Percentiles rank a stretch among this genome's conserved stretches.
Conservation (phyloP, 2,329 filamentous ascomycete species). For the Alternaria ventricosa region DNA sequence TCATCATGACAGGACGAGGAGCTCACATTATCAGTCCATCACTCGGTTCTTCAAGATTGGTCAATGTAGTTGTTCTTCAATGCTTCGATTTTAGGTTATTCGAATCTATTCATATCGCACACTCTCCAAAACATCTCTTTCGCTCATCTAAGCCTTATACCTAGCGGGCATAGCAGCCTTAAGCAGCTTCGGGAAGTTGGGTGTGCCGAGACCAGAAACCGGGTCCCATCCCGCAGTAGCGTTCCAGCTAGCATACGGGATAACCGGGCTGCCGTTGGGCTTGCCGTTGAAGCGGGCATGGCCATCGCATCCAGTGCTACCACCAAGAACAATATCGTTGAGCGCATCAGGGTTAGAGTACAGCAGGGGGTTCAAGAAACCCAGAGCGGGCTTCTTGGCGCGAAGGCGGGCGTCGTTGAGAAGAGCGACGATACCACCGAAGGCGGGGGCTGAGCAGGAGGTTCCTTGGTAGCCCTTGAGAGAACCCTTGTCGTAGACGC, state of each 20-base stretch:
- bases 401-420: conserved; percentile 66
- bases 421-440: conserved; percentile 64
- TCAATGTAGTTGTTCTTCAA: not conserved
- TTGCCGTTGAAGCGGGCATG: conserved; percentile 30
- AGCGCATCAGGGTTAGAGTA: conserved; percentile 57
- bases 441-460: conserved; percentile 63
- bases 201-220: conserved; percentile 41
- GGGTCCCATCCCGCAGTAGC: conserved; percentile 46
- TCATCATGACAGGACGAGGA: not conserved
- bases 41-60: not conserved
- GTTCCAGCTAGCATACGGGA: conserved; percentile 41
- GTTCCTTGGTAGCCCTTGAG: conserved; percentile 51
- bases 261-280: conserved; percentile 40
- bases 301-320: conserved; percentile 47
- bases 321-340: conserved; percentile 53
- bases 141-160: conserved; percentile 24
- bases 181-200: conserved; percentile 38
- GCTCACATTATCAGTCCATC: not conserved
- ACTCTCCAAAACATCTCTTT: rapidly evolving
- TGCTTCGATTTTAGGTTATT: not conserved
- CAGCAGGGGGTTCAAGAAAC: conserved; percentile 67
- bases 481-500: conserved; percentile 49
- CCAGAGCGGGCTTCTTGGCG: conserved; percentile 57
- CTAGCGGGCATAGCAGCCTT: conserved; percentile 34
- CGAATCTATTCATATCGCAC: not conserved